Evolutionary conservation across 495 filamentous ascomycete genomes (phyloP).

Genomic region (Articulospora tetracladia): DNA sequence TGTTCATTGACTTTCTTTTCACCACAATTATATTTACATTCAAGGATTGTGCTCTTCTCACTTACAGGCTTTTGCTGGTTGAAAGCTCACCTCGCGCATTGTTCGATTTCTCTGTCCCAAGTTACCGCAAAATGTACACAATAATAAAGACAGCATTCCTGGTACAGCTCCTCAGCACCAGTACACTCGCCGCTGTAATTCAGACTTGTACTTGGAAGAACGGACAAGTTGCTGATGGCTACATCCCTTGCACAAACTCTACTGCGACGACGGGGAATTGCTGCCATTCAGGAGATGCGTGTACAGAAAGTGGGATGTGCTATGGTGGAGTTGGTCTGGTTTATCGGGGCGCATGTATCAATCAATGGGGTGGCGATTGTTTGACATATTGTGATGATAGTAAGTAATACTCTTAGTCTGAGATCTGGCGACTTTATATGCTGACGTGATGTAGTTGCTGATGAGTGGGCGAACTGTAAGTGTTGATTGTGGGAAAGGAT

Average conservation of each 20-base stretch:
- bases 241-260: neutral
- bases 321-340: constrained; percentile 2
- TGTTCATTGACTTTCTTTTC: neutral
- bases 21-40: neutral
- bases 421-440: neutral
- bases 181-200: neutral
- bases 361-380: constrained; percentile 1
- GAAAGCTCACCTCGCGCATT: neutral
- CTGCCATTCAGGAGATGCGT: neutral
- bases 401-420: neutral
- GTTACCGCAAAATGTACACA: neutral
- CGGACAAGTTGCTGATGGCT: neutral
- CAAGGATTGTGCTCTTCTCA: neutral
- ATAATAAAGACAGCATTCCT: neutral
- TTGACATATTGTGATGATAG: constrained; percentile 4
- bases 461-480: constrained; percentile 3
- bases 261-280: neutral
- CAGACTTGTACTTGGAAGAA: constrained; percentile 1
- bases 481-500: neutral
- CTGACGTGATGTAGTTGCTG: neutral
- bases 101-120: neutral
- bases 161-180: neutral
- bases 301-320: neutral
- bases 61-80: too few relatives aligned
- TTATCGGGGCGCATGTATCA: constrained; percentile 1